Evolutionary conservation across 2,329 filamentous ascomycete genomes (phyloP).

Genomic region (Fusarium aywerte): DNA sequence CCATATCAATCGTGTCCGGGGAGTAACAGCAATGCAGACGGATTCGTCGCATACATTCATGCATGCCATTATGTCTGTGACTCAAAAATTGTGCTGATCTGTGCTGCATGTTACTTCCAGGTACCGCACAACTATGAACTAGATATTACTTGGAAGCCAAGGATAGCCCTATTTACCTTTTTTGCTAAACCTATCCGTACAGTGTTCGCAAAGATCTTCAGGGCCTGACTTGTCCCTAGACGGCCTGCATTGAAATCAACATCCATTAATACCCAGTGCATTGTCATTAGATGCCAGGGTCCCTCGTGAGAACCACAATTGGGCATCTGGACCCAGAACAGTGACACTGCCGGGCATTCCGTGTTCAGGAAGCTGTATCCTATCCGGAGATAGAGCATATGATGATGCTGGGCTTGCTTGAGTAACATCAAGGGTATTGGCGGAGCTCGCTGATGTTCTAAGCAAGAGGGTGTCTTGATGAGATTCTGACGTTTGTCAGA

Average conservation of each 20-base stretch:
- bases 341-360: constrained; percentile 4
- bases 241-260: background rate
- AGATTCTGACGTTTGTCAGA: constrained; percentile 21
- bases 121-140: constrained; percentile 25
- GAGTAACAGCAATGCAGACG: constrained; percentile 2
- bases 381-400: background rate
- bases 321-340: constrained; percentile 19
- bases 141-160: constrained; percentile 2
- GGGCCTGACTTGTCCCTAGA: constrained; percentile 5
- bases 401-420: background rate
- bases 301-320: constrained; percentile 22
- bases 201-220: constrained; percentile 21
- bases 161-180: background rate
- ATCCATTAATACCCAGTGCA: constrained; percentile 15
- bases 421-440: background rate
- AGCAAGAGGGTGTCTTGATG: constrained; percentile 17
- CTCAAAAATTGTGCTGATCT: constrained; percentile 9
- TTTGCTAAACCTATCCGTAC: background rate
- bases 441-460: background rate
- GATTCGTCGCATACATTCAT: constrained; percentile 8
- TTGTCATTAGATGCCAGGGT: constrained; percentile 6
- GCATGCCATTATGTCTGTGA: background rate
- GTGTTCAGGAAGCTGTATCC: background rate
- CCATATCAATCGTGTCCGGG: constrained; percentile 2
- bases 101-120: constrained; percentile 18